These are phyloP conservation scores for Populus tremula DNA, from an alignment of 345 rosid species.

Conservation along the genomic window DNA sequence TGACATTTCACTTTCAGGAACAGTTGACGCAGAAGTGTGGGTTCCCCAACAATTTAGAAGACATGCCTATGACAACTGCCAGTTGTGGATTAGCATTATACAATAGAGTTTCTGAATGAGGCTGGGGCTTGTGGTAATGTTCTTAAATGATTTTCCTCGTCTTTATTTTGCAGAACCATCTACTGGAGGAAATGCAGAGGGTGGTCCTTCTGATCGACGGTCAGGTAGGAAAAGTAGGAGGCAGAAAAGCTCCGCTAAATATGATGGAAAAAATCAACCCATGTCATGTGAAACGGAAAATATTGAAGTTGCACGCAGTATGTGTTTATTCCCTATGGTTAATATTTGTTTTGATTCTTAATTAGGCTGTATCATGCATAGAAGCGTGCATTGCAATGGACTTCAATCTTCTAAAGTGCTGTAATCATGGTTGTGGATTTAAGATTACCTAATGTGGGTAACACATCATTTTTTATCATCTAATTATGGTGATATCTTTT, in stretches of 20 bases:
- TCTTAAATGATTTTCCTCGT: conserved; percentile 8
- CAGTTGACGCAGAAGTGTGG: conserved; percentile 32
- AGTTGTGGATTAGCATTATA: conserved; percentile 45
- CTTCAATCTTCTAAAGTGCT: neutral
- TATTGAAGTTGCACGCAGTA: conserved; percentile 35
- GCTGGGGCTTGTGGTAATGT: neutral
- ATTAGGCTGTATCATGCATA: neutral
- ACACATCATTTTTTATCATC: neutral
- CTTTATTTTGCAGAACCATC: conserved; percentile 39
- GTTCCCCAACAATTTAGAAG: conserved; percentile 35
- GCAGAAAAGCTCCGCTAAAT: conserved; percentile 57
- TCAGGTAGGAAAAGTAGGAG: conserved; percentile 75
- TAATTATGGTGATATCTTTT: neutral
- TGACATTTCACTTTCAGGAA: conserved; percentile 39
- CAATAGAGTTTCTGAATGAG: conserved; percentile 6
- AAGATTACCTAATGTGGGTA: neutral
- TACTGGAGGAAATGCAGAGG: conserved; percentile 41
- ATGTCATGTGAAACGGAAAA: conserved; percentile 48
- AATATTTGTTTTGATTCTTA: neutral
- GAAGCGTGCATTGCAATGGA: neutral
- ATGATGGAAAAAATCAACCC: conserved; percentile 47
- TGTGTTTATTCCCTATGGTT: neutral
- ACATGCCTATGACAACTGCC: conserved; percentile 18
- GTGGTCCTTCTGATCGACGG: conserved; percentile 47
- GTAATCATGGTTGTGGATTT: conserved; percentile 4